These are phyloP conservation scores for Aphanomyces stellatus DNA, from an alignment of 352 stramenopile genomes.

Conservation along the genomic window DNA sequence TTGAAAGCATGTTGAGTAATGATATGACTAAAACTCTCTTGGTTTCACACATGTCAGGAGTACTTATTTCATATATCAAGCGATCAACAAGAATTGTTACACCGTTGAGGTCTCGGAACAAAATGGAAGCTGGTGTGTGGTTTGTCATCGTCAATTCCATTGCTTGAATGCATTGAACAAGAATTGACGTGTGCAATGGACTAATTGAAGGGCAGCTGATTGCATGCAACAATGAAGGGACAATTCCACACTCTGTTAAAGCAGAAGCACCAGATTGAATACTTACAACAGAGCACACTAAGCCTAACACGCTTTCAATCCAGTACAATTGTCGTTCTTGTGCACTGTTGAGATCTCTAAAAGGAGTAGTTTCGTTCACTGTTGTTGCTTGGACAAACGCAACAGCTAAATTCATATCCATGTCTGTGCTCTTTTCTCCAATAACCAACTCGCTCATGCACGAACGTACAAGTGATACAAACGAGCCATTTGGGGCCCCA, in stretches of 20 bases:
- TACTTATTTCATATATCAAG: conserved; percentile 31
- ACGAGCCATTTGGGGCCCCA: conserved; percentile 64
- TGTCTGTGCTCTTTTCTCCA: conserved; percentile 38
- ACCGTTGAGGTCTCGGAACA: conserved; percentile 80
- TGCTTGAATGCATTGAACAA: conserved; percentile 72
- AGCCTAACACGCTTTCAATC: conserved; percentile 66
- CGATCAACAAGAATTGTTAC: conserved; percentile 78
- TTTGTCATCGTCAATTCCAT: conserved; percentile 77
- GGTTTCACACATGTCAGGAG: conserved; percentile 46
- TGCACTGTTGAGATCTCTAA: conserved; percentile 34
- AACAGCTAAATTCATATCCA: conserved; percentile 83
- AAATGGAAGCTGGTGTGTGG: conserved; percentile 47
- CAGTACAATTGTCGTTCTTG: conserved; percentile 56
- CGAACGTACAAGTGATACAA: conserved; percentile 73
- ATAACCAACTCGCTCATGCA: conserved; percentile 51
- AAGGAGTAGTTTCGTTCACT: conserved; percentile 46
- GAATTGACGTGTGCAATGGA: conserved; percentile 55
- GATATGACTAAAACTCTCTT: conserved; percentile 58
- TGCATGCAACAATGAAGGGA: conserved; percentile 68
- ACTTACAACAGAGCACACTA: conserved; percentile 63
- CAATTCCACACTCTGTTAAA: conserved; percentile 75
- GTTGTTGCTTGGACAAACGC: conserved; percentile 81
- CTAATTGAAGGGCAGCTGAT: conserved; percentile 50
- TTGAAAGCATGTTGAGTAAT: conserved; percentile 66
- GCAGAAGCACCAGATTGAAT: conserved; percentile 68